Evolutionary conservation across 805 yeast genomes (phyloP), one percentile per base, ranked within the genome.

Genomic region (Geotrichum ghanense): DNA sequence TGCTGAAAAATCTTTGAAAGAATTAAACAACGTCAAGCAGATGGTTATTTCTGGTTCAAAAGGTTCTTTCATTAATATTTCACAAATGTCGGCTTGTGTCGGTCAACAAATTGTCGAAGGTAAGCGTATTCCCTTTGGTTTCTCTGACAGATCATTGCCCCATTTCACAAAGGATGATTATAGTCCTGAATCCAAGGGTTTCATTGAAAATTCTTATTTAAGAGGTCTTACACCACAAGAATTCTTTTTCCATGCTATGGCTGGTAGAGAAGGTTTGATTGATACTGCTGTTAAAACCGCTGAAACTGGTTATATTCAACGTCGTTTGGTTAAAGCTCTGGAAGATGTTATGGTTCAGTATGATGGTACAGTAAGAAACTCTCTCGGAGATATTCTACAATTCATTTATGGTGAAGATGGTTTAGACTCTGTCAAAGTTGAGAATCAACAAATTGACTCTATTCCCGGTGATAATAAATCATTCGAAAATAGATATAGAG

Each of bases 61-160:
- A 69, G 99, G 99, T 74, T 92, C 98, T 14, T 92, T 90, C 66
- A 92, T 92, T 66, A 92, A 92, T 66, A 92, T 92, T 64, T 95
- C 99, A 21, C 97, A 89, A 71, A 92, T 92, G 98, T 88, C 97
- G 37, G 98, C 98, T 9, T 92, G 98, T 83, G 98, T 92, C 23
- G 98, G 98, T 59, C 99, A 92, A 68, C 99, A 92, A 65, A 92
- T 95, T 69, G 98, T 92, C 42, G 98, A 92, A 71, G 99, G 99
- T 78, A 92, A 86, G 67, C 95, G 99, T 76, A 90, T 92, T 70
- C 94, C 96, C 21, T 92, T 85, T 58, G 99, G 99, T 41, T 92
- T 92, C 63, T 80, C 87, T 35, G 97, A 92, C 65, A 83, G 99
- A 69, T 81, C 97, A 1, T 72, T 92, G 60, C 99, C 99, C 10